Conservation (phyloP, 257 asterid species). For the Buddleja alternifolia region DNA sequence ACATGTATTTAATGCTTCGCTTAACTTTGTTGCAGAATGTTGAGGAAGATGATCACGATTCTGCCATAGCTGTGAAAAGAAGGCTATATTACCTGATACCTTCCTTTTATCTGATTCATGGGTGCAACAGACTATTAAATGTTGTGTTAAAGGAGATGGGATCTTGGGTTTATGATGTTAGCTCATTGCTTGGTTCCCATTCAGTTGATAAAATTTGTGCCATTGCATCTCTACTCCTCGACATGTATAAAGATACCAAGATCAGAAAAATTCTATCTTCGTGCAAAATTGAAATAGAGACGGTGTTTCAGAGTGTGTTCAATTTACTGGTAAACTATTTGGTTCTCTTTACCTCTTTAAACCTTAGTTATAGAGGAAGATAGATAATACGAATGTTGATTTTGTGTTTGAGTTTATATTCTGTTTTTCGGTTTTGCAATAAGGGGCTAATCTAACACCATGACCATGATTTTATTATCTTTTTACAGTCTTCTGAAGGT, state of each 20-base stretch:
- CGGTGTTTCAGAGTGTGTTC: slow-evolving; percentile 40
- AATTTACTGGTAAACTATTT: slow-evolving; percentile 50
- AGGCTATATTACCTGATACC: slow-evolving; percentile 69
- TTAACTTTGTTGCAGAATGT: slow-evolving; percentile 44
- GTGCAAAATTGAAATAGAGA: slow-evolving; percentile 45
- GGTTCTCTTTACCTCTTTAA: slow-evolving; percentile 19
- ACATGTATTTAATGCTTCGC: background rate
- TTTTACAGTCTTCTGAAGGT: slow-evolving; percentile 56
- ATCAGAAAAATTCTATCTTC: slow-evolving; percentile 48
- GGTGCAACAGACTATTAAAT: slow-evolving; percentile 49
- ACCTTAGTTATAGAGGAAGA: slow-evolving; percentile 1
- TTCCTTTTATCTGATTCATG: slow-evolving; percentile 55
- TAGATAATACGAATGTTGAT: background rate
- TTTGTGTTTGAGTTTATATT: background rate
- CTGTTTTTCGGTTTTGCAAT: background rate
- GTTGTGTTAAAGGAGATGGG: slow-evolving; percentile 52
- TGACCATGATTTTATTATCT: slow-evolving; percentile 5
- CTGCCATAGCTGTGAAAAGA: slow-evolving; percentile 35
- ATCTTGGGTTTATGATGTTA: slow-evolving; percentile 50
- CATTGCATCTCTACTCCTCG: slow-evolving; percentile 48
- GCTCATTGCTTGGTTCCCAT: slow-evolving; percentile 33
- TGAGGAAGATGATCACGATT: slow-evolving; percentile 38
- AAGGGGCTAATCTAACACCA: background rate
- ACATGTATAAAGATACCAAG: slow-evolving; percentile 57
- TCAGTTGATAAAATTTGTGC: slow-evolving; percentile 36